Percentiles rank a stretch among this genome's conserved stretches.
phyloP scores from a whole-genome alignment of 2,329 filamentous ascomycete genomes.

The Allantophomopsis lycopodina region DNA sequence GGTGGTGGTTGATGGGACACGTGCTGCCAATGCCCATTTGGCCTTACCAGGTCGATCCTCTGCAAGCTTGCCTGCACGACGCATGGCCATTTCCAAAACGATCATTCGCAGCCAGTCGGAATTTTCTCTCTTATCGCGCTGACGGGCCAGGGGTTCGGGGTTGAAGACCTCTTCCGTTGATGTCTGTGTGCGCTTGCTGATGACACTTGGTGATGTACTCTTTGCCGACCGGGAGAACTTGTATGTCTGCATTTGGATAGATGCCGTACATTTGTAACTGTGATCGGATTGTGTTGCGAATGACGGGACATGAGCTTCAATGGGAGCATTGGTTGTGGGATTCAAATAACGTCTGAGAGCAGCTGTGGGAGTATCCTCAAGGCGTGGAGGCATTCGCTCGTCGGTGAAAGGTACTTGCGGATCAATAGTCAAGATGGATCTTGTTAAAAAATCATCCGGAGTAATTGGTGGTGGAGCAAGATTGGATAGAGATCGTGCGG shows the following conservation, averaged over 20 bases:
- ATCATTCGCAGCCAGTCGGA: constrained; percentile 58
- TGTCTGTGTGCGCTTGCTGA: constrained; percentile 14
- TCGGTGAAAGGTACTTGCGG: constrained; percentile 53
- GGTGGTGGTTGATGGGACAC: constrained; percentile 35
- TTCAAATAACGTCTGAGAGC: constrained; percentile 56
- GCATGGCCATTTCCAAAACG: constrained; percentile 62
- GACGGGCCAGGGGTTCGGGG: constrained; percentile 32
- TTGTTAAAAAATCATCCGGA: constrained; percentile 51
- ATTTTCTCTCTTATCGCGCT: constrained; percentile 57
- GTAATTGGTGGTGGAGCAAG: constrained; percentile 51
- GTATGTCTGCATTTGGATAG: constrained; percentile 62
- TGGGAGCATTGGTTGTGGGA: constrained; percentile 37
- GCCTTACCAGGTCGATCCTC: constrained; percentile 52
- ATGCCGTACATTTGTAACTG: constrained; percentile 41
- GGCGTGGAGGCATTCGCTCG: constrained; percentile 47
- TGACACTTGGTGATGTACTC: constrained; percentile 22
- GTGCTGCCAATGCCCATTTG: constrained; percentile 54
- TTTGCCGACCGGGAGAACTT: constrained; percentile 21
- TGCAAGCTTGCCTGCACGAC: constrained; percentile 50
- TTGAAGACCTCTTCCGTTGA: constrained; percentile 17
- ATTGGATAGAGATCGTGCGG: constrained; percentile 47
- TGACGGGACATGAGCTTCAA: constrained; percentile 22
- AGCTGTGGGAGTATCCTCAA: constrained; percentile 51
- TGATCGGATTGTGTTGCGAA: constrained; percentile 21
- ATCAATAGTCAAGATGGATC: constrained; percentile 55